Base-by-base conservation (phyloP, 352 stramenopile genomes). In the Pythium dissotocum region DNA sequence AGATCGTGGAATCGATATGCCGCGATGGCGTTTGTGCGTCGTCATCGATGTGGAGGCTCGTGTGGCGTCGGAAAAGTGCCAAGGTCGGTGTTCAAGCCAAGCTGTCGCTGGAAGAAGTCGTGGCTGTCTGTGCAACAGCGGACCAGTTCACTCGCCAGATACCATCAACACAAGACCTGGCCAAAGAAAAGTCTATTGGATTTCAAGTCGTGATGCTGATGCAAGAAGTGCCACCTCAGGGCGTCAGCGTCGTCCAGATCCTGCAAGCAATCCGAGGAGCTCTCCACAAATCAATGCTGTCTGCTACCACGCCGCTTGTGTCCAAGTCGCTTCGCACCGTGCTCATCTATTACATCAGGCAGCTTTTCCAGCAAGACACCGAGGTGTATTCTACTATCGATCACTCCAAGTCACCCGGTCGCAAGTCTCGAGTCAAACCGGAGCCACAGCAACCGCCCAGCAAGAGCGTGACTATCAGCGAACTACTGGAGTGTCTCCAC, bases 51-150 rank as follows among this genome's bases (percentile, higher is more conserved):
- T 72, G 66, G 66, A 61, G 36, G 35, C 32, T 59, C 28, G 54
- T 67, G 30, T 72, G 65, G 65, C 32, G 18, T 18, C 58, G 58
- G 16, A 26, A 71, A 33, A 53, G 52, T 35, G 26, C 4, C 16
- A 61, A 55, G 14, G 35, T 58, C 42, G 33, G 6, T 3, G 18
- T 51, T 3, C 14, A 46, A 33, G 3, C 26, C 30, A 36, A 42
- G 14, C 35, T 21, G 14, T 51, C 42, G 24, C 24, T 65, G 30
- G 33, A 57, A 3, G 58, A 64, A 7, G 9, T 72, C 4, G 54
- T 72, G 21, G 6, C 5, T 5, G 35, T 67, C 8, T 72, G 66
- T 42, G 60, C 26, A 13, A 54, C 46, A 12, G 66, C 54, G 1
- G 66, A 72, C 9, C 52, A 56, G 10, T 72, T 72, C 49, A 56